Percentiles rank a stretch among this genome's conserved stretches.
Conservation (phyloP, 768 basidiomycete species). For the Collybiopsis confluens region DNA sequence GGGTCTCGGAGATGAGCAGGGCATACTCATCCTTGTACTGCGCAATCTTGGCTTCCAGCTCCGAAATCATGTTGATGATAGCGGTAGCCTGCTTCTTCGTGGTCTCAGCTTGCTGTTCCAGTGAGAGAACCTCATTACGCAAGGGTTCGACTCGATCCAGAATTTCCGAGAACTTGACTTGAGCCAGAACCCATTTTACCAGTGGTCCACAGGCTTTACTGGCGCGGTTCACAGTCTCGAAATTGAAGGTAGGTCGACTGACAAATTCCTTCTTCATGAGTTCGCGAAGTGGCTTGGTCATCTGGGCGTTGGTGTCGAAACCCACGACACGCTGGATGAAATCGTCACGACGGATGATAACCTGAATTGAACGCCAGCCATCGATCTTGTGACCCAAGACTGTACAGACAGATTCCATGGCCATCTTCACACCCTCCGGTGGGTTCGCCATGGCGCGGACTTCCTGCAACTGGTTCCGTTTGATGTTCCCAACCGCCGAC, state of each 20-base stretch:
- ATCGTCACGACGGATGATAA: constrained; percentile 92
- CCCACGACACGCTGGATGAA: constrained; percentile 95
- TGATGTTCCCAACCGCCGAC: constrained; percentile 95
- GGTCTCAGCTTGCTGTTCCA: constrained; percentile 90
- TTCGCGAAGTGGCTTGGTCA: constrained; percentile 87
- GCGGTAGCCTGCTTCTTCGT: constrained; percentile 90
- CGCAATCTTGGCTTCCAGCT: constrained; percentile 89
- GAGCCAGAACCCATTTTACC: constrained; percentile 97
- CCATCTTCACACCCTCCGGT: constrained; percentile 93
- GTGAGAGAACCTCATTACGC: constrained; percentile 89
- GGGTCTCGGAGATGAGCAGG: constrained; percentile 91
- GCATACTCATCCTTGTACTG: constrained; percentile 98
- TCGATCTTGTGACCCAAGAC: constrained; percentile 96
- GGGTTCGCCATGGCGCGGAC: constrained; percentile 98
- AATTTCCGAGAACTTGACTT: constrained; percentile 96
- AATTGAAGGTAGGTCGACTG: constrained; percentile 86
- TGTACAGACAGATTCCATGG: constrained; percentile 98
- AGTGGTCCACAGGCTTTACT: constrained; percentile 97
- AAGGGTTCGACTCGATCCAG: constrained; percentile 95
- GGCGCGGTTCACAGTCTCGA: constrained; percentile 87
- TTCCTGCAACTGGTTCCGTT: constrained; percentile 92
- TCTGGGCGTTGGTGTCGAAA: constrained; percentile 87
- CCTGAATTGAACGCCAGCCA: constrained; percentile 93
- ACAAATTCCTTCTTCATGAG: constrained; percentile 92
- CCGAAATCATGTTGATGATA: constrained; percentile 88